Conservation (phyloP, 2,329 filamentous ascomycete species). For the Cladosporium sphaerospermum region DNA sequence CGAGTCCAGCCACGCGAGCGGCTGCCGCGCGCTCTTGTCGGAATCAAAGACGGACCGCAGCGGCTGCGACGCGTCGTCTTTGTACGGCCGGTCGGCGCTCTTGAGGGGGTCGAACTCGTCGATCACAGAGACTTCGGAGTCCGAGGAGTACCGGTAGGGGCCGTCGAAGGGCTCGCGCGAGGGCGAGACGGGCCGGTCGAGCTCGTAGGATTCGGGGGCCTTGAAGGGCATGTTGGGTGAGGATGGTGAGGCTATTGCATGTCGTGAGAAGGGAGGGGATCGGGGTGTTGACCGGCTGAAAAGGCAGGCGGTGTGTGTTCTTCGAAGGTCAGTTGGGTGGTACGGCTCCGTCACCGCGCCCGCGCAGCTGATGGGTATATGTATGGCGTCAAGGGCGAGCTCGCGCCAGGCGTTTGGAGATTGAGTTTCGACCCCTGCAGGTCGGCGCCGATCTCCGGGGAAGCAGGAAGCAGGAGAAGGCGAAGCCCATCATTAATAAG, state of each 20-base stretch:
- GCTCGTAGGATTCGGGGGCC: constrained; percentile 25
- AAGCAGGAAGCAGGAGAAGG: no score
- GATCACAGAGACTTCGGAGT: constrained; percentile 20
- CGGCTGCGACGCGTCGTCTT: constrained; percentile 34
- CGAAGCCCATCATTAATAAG: no score
- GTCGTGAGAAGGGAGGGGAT: not conserved
- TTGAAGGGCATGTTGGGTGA: constrained; percentile 22
- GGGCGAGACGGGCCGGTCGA: constrained; percentile 20
- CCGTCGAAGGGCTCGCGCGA: constrained; percentile 8
- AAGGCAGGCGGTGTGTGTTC: not conserved
- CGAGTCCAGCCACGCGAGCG: constrained; percentile 22
- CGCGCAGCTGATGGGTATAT: not conserved
- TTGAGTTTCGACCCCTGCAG: constrained; percentile 1
- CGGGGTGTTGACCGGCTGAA: no score
- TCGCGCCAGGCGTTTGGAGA: constrained; percentile 3
- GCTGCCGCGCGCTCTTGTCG: constrained; percentile 17
- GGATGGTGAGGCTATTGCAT: constrained; percentile 5
- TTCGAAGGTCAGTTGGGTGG: not conserved
- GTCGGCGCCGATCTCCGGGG: no score
- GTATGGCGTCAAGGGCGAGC: constrained; percentile 1
- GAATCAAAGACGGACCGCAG: constrained; percentile 27
- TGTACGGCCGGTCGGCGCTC: constrained; percentile 32
- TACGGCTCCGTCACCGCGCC: not conserved
- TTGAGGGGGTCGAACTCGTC: constrained; percentile 44
- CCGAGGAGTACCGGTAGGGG: constrained; percentile 15